A percentile compares a stretch with the other conserved stretches of the same genome.
Conservation (phyloP, 2,329 filamentous ascomycete genomes). For the Scedosporium dehoogii region DNA sequence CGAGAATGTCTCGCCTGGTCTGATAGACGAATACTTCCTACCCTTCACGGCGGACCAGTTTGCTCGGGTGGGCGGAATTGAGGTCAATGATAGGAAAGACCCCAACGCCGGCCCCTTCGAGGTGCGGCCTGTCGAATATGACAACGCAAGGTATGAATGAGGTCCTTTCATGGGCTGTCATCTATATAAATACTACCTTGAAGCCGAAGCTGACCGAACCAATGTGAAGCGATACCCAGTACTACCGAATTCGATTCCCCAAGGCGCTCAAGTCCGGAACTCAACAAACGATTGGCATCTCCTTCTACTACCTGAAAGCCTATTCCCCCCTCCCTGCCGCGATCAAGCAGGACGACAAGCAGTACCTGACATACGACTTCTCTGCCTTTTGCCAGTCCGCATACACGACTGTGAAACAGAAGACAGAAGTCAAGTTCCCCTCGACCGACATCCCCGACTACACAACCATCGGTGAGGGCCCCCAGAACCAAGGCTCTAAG, state of each 20-base stretch:
- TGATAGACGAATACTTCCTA: conserved; percentile 85
- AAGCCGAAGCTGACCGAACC: neutral
- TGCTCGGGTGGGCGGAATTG: conserved; percentile 69
- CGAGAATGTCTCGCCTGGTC: conserved; percentile 69
- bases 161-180: too few relatives aligned
- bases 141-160: conserved; percentile 42
- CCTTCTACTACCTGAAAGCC: conserved; percentile 71
- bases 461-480: conserved; percentile 62
- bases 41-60: conserved; percentile 73
- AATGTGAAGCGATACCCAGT: conserved; percentile 55
- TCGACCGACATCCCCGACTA: conserved; percentile 73
- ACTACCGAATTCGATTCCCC: conserved; percentile 75
- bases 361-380: conserved; percentile 80
- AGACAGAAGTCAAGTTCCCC: conserved; percentile 90
- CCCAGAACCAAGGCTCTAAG: conserved; percentile 74
- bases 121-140: conserved; percentile 57
- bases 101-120: conserved; percentile 55
- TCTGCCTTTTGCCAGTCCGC: conserved; percentile 75
- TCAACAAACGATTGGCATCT: conserved; percentile 80
- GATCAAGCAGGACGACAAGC: conserved; percentile 76
- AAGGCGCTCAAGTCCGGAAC: conserved; percentile 63
- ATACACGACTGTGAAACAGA: conserved; percentile 84
- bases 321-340: conserved; percentile 69
- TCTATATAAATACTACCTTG: neutral
- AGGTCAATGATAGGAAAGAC: conserved; percentile 89